Evolutionary conservation across 1,139 yeast genomes (phyloP).

Genomic region (Saccharomyces uvarum): DNA sequence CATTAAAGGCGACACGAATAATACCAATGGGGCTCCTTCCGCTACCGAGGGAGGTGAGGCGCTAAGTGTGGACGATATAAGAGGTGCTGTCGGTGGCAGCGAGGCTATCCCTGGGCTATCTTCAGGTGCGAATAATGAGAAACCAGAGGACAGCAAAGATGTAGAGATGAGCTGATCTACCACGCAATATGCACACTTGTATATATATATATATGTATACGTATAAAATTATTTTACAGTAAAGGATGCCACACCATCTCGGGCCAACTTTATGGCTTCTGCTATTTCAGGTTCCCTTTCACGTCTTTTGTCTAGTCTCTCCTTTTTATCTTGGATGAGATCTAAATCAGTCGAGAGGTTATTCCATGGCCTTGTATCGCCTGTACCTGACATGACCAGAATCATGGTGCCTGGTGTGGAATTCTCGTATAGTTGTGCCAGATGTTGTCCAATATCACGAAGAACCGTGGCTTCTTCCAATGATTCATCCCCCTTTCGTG

Average conservation of each 20-base stretch:
- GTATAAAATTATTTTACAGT: constrained; percentile 9
- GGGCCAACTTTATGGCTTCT: constrained; percentile 42
- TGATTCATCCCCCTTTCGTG: constrained; percentile 4
- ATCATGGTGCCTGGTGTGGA: constrained; percentile 56
- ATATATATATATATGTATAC: neutral
- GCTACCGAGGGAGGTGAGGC: constrained; percentile 26
- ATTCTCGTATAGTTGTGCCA: constrained; percentile 42
- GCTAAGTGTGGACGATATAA: constrained; percentile 48
- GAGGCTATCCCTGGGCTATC: constrained; percentile 46
- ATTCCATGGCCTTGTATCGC: constrained; percentile 44
- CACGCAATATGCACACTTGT: constrained; percentile 1
- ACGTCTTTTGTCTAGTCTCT: constrained; percentile 36
- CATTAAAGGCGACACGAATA: neutral
- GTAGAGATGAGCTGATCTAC: constrained; percentile 6
- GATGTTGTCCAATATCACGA: constrained; percentile 37
- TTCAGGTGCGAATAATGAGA: constrained; percentile 21
- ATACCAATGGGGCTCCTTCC: neutral
- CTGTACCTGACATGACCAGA: constrained; percentile 55
- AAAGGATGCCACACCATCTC: constrained; percentile 45
- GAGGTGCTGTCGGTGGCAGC: constrained; percentile 55
- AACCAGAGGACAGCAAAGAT: constrained; percentile 8
- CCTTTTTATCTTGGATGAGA: constrained; percentile 27
- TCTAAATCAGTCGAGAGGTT: constrained; percentile 42
- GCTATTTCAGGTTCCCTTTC: constrained; percentile 41
- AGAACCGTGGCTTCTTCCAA: constrained; percentile 15